Base-by-base conservation (phyloP, 345 rosid genomes). In the Draba incana region DNA sequence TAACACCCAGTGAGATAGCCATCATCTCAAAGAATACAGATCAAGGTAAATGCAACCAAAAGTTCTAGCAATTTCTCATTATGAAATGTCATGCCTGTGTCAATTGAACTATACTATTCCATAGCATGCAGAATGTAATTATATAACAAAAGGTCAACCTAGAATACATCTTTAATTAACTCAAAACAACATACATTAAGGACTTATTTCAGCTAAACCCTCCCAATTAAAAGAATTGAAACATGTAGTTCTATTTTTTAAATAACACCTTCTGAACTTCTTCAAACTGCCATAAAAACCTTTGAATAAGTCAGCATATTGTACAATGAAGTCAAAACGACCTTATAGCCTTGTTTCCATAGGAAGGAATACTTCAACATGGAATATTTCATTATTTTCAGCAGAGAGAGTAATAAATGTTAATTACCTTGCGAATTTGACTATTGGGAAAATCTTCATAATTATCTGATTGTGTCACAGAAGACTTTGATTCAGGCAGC, bases 371-470 rank as follows among this genome's bases (percentile, higher is more conserved):
- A 23, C 42, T 59, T 53, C 33, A 48, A 27, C 62, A 35, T 23
- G 37, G 49, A 12, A 30, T 14, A 59, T 43, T 39, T 74, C 9
- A 28, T 53, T 42, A 43, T 31, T 59, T 6, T 53, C 58, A 54
- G 30, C 46, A 55, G 3, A 41, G 15, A 56, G 61, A 24, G 66
- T 43, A 49, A 4, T 42, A 41, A 48, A n/a, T 45, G 47, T 48
- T n/a, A 64, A 77, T 44, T 80, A 92, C 98, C 98, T 93, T 93
- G 75, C 97, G 98, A 76, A 93, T 93, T 84, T 93, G 98, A 84
- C 87, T 81, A 70, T 93, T 90, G 61, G 98, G 92, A 12, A 87
- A 70, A 79, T 93, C 97, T 83, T 87, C 89, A 67, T 81, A 90
- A 67, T 85, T 80, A 77, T 81, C 82, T 50, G 82, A 68, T 59